These are phyloP conservation scores for Nicotiana knightiana DNA, from an alignment of 257 asterid genomes.

Conservation along the genomic window DNA sequence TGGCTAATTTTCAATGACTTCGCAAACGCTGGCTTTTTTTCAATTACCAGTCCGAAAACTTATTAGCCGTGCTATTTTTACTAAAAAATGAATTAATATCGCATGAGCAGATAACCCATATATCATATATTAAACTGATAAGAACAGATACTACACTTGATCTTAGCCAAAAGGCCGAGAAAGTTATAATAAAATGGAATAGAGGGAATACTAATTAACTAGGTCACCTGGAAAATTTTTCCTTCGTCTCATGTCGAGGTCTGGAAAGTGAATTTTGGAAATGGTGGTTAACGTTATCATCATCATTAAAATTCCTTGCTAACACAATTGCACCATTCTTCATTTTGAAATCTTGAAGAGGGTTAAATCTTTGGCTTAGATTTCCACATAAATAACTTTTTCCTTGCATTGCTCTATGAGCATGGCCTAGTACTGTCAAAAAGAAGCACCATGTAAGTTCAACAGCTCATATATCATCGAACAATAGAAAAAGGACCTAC, in stretches of 20 bases:
- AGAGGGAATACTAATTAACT: not conserved
- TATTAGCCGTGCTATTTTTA: too few species aligned
- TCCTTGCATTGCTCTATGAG: constrained; percentile 37
- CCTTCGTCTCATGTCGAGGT: not conserved
- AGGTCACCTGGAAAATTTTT: not conserved
- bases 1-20: too few species aligned
- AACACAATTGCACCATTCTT: constrained; percentile 55
- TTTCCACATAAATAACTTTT: constrained; percentile 32
- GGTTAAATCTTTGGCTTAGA: constrained; percentile 32
- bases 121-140: not conserved
- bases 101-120: too few species aligned
- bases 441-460: not conserved
- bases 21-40: too few species aligned
- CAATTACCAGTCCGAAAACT: too few species aligned
- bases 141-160: not conserved
- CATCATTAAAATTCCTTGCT: constrained; percentile 16
- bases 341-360: constrained; percentile 47
- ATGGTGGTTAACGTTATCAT: not conserved
- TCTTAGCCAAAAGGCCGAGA: constrained; percentile 51
- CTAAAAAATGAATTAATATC: too few species aligned
- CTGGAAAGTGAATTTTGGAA: not conserved
- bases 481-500: not conserved
- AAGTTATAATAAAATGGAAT: constrained; percentile 18
- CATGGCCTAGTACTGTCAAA: constrained; percentile 62
- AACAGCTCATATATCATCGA: not conserved